Evolutionary conservation across 148 eudicot species (phyloP).

Genomic region (Arbutus unedo): DNA sequence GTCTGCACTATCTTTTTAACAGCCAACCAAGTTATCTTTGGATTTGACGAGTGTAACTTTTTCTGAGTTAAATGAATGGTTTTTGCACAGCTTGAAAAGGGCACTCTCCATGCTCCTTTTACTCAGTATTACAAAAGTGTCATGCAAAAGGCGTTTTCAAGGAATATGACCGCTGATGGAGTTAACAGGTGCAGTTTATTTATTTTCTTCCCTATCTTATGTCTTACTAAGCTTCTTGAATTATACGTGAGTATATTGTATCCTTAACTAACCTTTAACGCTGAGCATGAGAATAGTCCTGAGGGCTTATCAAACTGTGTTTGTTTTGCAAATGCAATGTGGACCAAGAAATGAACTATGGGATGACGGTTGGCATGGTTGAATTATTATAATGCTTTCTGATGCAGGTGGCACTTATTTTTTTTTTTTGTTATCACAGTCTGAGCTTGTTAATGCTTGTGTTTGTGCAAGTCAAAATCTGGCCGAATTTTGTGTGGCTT

Average conservation of each 20-base stretch:
- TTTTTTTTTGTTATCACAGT: neutral
- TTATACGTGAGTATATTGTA: neutral
- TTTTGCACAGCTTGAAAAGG: slow-evolving; percentile 57
- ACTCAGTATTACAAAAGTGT: slow-evolving; percentile 77
- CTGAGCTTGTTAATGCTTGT: neutral
- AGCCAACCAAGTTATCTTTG: slow-evolving; percentile 6
- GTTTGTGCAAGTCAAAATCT: neutral
- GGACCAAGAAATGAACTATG: slow-evolving; percentile 6
- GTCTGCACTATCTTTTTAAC: slow-evolving; percentile 28
- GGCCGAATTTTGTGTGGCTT: neutral
- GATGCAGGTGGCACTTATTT: neutral
- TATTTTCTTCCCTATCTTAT: neutral
- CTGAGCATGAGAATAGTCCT: neutral
- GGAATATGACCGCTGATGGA: slow-evolving; percentile 32
- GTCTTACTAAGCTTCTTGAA: no score
- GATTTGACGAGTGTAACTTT: slow-evolving; percentile 1
- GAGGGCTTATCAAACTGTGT: neutral
- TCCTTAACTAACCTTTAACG: neutral
- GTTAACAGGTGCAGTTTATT: slow-evolving; percentile 36
- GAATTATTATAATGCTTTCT: neutral
- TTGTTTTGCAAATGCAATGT: neutral
- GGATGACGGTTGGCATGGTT: neutral
- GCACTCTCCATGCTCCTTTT: slow-evolving; percentile 52
- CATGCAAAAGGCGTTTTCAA: slow-evolving; percentile 58
- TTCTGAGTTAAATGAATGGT: slow-evolving; percentile 21